Base-by-base conservation (phyloP, 768 basidiomycete species). In the Termitomyces heimii region DNA sequence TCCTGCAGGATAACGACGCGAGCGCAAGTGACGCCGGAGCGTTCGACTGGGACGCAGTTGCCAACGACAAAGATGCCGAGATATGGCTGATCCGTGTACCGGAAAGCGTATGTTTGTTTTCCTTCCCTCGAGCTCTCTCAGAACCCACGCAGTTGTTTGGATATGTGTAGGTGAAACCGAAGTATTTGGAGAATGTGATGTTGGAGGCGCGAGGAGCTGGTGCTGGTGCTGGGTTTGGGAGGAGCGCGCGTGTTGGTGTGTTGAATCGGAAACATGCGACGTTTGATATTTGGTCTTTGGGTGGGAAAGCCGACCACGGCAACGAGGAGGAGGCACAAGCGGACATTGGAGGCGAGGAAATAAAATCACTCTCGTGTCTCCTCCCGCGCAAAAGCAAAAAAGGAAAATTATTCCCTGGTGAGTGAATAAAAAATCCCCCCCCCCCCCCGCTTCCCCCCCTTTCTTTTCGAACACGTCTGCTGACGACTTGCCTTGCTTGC, bases 61-160 rank as follows among this genome's bases (percentile, higher is more conserved):
- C 80, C 12, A 64, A 76, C 2, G 69, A 79, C 50, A 77, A 85
- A 28, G 80, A 89, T 57, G 63, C 82, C 10, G 88, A 92, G 62
- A 62, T 92, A 9, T 90, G 88, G 82, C 70, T 89, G 13, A 78
- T 91, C 35, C 80, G 89, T 12, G 79, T 83, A 16, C 89, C 89
- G 24, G 82, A 85, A 13, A 77, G 77, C 39, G 89, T 90, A 65
- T 58, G 86, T 73, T 3, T 14, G 22, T 28, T n/a, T 24, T 44
- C 20, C 35, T 24, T 35, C 49, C 22, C n/a, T 29, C 54, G 10
- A 26, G 26, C 20, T 5, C 12, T 45, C n/a, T 37, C 13, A 50
- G 24, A 7, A 50, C 45, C n/a, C n/a, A n/a, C n/a, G n/a, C n/a
- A n/a, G n/a, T n/a, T n/a, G n/a, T n/a, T n/a, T n/a, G n/a, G 29